These are phyloP conservation scores for Gastrolobium villosum DNA, from an alignment of 306 rosid genomes.

Conservation along the genomic window DNA sequence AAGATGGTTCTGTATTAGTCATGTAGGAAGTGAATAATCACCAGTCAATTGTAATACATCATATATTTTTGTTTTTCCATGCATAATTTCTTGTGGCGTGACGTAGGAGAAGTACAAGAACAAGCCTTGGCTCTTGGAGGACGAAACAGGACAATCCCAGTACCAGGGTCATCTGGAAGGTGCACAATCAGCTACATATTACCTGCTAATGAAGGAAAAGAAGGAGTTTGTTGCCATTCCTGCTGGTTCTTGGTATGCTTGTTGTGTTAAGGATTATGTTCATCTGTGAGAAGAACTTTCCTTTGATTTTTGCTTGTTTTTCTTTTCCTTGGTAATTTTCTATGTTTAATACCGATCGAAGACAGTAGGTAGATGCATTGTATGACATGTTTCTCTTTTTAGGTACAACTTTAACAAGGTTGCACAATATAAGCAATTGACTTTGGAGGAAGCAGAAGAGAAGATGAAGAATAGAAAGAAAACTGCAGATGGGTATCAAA, in stretches of 20 bases:
- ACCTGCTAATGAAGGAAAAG: slow-evolving; percentile 83
- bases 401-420: slow-evolving; percentile 98
- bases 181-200: slow-evolving; percentile 91
- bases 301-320: neutral
- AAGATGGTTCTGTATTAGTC: slow-evolving; percentile 6
- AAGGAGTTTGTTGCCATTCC: slow-evolving; percentile 97
- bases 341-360: slow-evolving; percentile 28
- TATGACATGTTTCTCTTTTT: slow-evolving; percentile 44
- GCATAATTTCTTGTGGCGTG: slow-evolving; percentile 43
- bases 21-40: slow-evolving; percentile 19
- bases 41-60: slow-evolving; percentile 11
- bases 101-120: slow-evolving; percentile 91
- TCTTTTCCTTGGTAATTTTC: neutral
- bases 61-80: neutral
- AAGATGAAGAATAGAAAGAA: slow-evolving; percentile 94
- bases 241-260: slow-evolving; percentile 93
- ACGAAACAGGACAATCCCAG: slow-evolving; percentile 92
- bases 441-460: slow-evolving; percentile 99
- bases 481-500: slow-evolving; percentile 98
- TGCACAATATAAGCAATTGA: slow-evolving; percentile 92
- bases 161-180: slow-evolving; percentile 96
- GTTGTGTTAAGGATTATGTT: slow-evolving; percentile 10
- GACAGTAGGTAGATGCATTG: slow-evolving; percentile 22
- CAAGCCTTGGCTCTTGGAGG: slow-evolving; percentile 98
- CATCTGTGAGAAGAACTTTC: slow-evolving; percentile 1